Evolutionary conservation across 805 yeast genomes (phyloP).

Genomic region (Candida multigemmis): DNA sequence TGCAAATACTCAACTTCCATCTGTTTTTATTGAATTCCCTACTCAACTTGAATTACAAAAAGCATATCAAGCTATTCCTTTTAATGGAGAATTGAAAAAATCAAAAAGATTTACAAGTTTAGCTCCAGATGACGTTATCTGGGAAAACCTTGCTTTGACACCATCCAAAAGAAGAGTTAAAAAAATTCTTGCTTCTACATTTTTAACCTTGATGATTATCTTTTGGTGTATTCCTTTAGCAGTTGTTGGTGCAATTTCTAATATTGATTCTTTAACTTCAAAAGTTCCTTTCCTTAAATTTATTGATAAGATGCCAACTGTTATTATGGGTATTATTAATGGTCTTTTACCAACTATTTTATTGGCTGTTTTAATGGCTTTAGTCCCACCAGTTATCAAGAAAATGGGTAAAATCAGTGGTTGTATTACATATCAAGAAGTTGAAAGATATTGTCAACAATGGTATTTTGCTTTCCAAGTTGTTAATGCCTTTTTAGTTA

Average conservation of each 20-base stretch:
- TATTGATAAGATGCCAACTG: constrained; percentile 46
- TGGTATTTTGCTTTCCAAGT: constrained; percentile 91
- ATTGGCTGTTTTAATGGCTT: constrained; percentile 55
- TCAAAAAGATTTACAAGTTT: constrained; percentile 50
- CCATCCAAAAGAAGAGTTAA: constrained; percentile 50
- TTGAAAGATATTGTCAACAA: constrained; percentile 76
- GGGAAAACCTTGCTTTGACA: constrained; percentile 65
- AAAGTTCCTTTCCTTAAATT: constrained; percentile 42
- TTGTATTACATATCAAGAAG: constrained; percentile 55
- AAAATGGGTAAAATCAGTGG: constrained; percentile 70
- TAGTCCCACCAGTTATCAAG: constrained; percentile 59
- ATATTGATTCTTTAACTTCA: constrained; percentile 52
- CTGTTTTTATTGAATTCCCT: constrained; percentile 76
- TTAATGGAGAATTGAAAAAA: constrained; percentile 36
- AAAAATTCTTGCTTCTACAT: constrained; percentile 48
- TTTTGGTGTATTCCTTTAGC: constrained; percentile 75
- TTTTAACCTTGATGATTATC: constrained; percentile 54
- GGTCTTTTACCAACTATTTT: constrained; percentile 62
- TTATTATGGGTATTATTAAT: constrained; percentile 54
- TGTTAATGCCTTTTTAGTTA: constrained; percentile 78
- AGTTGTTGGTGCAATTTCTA: constrained; percentile 67
- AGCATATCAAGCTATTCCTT: constrained; percentile 77
- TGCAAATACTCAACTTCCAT: constrained; percentile 43
- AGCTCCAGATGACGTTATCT: constrained; percentile 75
- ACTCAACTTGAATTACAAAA: constrained; percentile 82